These are phyloP conservation scores for Cadophora gregata DNA, from an alignment of 2,329 filamentous ascomycete species.

Conservation along the genomic window DNA sequence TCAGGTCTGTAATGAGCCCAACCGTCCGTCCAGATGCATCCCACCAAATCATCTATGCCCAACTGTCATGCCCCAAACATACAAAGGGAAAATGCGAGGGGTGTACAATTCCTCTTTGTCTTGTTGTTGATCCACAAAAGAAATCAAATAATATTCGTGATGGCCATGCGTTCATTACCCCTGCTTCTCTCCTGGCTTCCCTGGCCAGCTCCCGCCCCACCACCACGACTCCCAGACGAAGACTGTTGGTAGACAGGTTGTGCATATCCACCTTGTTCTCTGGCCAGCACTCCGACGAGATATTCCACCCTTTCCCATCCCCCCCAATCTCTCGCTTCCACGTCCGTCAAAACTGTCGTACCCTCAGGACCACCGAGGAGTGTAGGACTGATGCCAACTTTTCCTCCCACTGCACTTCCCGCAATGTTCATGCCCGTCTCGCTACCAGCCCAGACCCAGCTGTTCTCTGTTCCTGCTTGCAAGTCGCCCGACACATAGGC, in stretches of 20 bases:
- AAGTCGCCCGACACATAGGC: slow-evolving; percentile 87
- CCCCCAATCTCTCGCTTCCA: slow-evolving; percentile 72
- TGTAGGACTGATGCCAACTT: slow-evolving; percentile 32
- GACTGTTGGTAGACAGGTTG: slow-evolving; percentile 27
- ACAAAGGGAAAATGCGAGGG: not conserved
- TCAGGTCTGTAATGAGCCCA: not conserved
- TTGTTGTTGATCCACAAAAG: not conserved
- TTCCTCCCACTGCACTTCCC: slow-evolving; percentile 19
- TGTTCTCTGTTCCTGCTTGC: slow-evolving; percentile 76
- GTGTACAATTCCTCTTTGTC: not conserved
- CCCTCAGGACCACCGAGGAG: slow-evolving; percentile 40
- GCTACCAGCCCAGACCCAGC: slow-evolving; percentile 81
- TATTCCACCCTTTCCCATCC: slow-evolving; percentile 80
- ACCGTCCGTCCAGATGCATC: not conserved
- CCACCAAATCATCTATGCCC: not conserved
- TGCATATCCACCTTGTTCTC: slow-evolving; percentile 35
- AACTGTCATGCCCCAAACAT: not conserved
- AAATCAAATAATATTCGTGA: slow-evolving; percentile 26
- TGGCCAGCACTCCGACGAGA: slow-evolving; percentile 60
- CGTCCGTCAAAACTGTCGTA: slow-evolving; percentile 57
- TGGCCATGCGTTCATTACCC: slow-evolving; percentile 26
- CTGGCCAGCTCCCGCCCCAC: slow-evolving; percentile 18
- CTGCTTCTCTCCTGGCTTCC: slow-evolving; percentile 21
- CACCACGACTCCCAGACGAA: slow-evolving; percentile 19
- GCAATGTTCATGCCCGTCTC: slow-evolving; percentile 52